Evolutionary conservation across 345 rosid genomes (phyloP).

Genomic region (Euphorbia lathyris): DNA sequence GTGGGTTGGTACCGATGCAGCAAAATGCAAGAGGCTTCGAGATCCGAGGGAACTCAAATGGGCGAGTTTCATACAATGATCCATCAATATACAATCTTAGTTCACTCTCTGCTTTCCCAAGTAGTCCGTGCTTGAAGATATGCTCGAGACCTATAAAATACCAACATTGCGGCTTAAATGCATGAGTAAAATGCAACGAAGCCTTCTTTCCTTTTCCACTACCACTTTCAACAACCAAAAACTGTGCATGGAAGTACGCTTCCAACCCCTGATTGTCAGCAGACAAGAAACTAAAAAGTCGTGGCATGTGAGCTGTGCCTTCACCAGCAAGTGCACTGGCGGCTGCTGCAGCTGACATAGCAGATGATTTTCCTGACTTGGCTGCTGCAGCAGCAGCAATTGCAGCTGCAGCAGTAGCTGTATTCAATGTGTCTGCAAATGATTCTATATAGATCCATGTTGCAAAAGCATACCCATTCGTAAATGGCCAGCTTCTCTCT

Average conservation of each 20-base stretch:
- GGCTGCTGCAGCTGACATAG: slow-evolving; percentile 99
- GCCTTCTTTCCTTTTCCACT: slow-evolving; percentile 94
- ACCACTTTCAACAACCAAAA: slow-evolving; percentile 94
- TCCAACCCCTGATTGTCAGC: slow-evolving; percentile 97
- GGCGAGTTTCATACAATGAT: slow-evolving; percentile 83
- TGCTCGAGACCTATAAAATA: slow-evolving; percentile 96
- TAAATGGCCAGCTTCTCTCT: slow-evolving; percentile 98
- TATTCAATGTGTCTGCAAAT: slow-evolving; percentile 96
- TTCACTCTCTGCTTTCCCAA: slow-evolving; percentile 96
- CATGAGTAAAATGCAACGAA: slow-evolving; percentile 96
- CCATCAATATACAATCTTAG: slow-evolving; percentile 91
- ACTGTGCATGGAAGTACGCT: slow-evolving; percentile 97
- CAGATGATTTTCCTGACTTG: slow-evolving; percentile 95
- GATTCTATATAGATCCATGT: slow-evolving; percentile 99
- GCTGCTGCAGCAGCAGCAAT: slow-evolving; percentile 99
- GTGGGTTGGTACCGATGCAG: slow-evolving; percentile 98
- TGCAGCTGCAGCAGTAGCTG: slow-evolving; percentile 97
- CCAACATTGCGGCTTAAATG: slow-evolving; percentile 99
- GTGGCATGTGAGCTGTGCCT: slow-evolving; percentile 98
- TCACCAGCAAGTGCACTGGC: slow-evolving; percentile 99
- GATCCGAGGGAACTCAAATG: slow-evolving; percentile 92
- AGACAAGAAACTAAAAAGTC: slow-evolving; percentile 92
- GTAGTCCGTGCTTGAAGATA: slow-evolving; percentile 70
- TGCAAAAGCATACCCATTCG: slow-evolving; percentile 89
- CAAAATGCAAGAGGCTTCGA: slow-evolving; percentile 95